Base-by-base conservation (phyloP, 768 basidiomycete genomes). In the Terana coerulea region DNA sequence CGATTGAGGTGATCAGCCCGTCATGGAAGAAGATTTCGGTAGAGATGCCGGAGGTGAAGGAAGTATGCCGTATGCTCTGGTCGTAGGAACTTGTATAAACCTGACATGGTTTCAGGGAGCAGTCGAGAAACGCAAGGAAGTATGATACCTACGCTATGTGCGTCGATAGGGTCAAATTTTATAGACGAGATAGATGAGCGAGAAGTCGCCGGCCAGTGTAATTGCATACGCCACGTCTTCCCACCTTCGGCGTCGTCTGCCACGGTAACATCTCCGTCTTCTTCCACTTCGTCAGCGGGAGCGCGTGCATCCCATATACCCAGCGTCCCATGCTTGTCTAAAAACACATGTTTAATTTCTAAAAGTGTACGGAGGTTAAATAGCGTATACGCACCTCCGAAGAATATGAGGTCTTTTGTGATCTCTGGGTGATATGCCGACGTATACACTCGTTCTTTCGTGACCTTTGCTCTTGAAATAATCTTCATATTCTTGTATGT, bases 271-370 rank as follows among this genome's bases (percentile, higher is more conserved):
- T 67, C 81, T 51, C 88, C 87, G 37, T 86, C 87, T 47, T 87
- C 86, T 2, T 71, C 72, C 1, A 71, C 72, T 59, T 89, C 88
- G 26, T 88, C 86, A 19, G 68, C 59, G 8, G 81, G 70, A 2
- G 91, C 88, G 54, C 79, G 78, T 9, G 91, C 84, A 67, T 93
- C 91, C 91, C 91, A 93, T 30, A 93, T 84, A 2, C 89, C 91
- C 34, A 93, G 70, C 59, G 84, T 79, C 0, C 91, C 91, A 57
- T 88, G 82, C 60, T 91, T 93, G 60, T 92, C 91, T 91, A 52
- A 14, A 49, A 22, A n/a, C n/a, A n/a, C n/a, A n/a, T n/a, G n/a
- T n/a, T n/a, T n/a, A n/a, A n/a, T n/a, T n/a, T n/a, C n/a, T n/a
- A n/a, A n/a, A n/a, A n/a, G n/a, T n/a, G n/a, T n/a, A 22, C 33